Base-by-base conservation (phyloP, 805 yeast species). In the Nakazawaea anatomiae region DNA sequence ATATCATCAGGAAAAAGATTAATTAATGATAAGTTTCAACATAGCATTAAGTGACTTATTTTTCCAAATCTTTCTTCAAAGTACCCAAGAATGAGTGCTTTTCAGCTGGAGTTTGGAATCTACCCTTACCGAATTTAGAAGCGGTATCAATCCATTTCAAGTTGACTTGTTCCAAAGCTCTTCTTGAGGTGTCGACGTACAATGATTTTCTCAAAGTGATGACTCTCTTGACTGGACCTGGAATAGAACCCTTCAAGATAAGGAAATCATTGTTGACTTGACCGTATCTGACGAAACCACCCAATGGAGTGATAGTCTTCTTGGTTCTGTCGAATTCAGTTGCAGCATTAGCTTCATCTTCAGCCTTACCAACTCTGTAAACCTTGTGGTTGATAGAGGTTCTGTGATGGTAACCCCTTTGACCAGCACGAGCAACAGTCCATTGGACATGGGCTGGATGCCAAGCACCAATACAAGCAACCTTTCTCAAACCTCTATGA, bases 381-480 rank as follows among this genome's bases (percentile, higher is more conserved):
- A 94, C 83, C 89, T 94, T 94, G 96, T 94, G 99, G 97, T 94
- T 95, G 77, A 92, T 87, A 63, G 99, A 94, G 71, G 99, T 94
- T 87, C 99, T 92, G 94, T 90, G 96, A 82, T 94, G 99, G 96
- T 87, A 94, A 89, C 99, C 99, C 82, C 85, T 89, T 85, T 94
- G 99, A 92, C 99, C 99, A 72, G 99, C 97, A 80, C 99, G 89
- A 70, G 99, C 98, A 78, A 94, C 99, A 72, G 98, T 89, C 96
- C 96, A 92, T 79, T 84, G 81, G 75, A 94, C 99, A 85, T 90
- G 96, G 82, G 96, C 86, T 77, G 99, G 99, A 83, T 94, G 99
- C 99, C 99, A 94, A 74, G 99, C 97, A 86, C 99, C 99, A 72
- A 94, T 94, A 89, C 99, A 94, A 73, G 99, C 99, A 80, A 94